These are phyloP conservation scores for Puccinia novopanici DNA, from an alignment of 1,284 basidiomycete genomes.

Conservation along the genomic window DNA sequence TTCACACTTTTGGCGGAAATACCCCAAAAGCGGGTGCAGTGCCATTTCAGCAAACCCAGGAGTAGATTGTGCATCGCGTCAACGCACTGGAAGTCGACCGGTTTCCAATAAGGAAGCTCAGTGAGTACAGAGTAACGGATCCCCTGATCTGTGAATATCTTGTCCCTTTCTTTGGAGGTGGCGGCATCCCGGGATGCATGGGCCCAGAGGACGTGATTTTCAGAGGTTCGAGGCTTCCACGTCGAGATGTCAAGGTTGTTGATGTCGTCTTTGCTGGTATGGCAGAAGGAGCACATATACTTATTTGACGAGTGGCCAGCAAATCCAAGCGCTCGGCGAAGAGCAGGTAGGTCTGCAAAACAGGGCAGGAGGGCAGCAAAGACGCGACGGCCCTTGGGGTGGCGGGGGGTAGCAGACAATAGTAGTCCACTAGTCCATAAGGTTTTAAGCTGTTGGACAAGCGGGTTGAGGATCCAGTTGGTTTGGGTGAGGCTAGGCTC, in stretches of 20 bases:
- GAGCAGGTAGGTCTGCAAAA: conserved; percentile 49
- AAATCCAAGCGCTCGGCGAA: conserved; percentile 48
- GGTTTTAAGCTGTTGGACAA: conserved; percentile 57
- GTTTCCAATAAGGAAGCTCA: conserved; percentile 29
- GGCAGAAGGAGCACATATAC: conserved; percentile 49
- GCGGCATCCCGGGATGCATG: not conserved
- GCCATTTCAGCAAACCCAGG: conserved; percentile 24
- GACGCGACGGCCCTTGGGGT: conserved; percentile 6
- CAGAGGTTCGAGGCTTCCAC: conserved; percentile 6
- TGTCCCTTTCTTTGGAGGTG: not conserved
- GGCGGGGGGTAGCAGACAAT: conserved; percentile 1
- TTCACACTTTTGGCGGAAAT: not conserved
- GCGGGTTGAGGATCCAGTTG: conserved; percentile 57
- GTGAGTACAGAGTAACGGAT: conserved; percentile 19
- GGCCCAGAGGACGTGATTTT: conserved; percentile 17
- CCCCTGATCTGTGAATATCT: conserved; percentile 7
- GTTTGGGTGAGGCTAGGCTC: conserved; percentile 53
- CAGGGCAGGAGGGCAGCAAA: conserved; percentile 10
- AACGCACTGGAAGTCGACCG: conserved; percentile 14
- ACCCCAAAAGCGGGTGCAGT: conserved; percentile 18
- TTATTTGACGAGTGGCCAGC: not conserved
- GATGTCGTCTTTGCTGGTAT: conserved; percentile 5
- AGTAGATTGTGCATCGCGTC: conserved; percentile 45
- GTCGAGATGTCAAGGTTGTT: conserved; percentile 5
- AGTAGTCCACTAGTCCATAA: conserved; percentile 58